Percentiles rank a stretch among this genome's conserved stretches.
Evolutionary conservation across 2,329 filamentous ascomycete species (phyloP).

Genomic region (Talaromyces sp.): DNA sequence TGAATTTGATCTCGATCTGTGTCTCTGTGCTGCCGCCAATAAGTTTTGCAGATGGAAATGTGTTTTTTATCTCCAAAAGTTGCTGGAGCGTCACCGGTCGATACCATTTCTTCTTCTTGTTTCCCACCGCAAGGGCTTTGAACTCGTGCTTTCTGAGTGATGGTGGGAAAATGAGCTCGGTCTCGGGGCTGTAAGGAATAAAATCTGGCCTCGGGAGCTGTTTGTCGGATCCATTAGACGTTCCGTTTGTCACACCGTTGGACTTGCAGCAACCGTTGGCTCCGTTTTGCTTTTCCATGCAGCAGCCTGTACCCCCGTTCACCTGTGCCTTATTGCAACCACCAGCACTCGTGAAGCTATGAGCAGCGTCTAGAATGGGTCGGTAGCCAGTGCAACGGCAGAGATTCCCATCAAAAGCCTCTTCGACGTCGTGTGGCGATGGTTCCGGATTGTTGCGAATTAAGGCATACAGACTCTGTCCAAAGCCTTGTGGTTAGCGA

Average conservation of each 20-base stretch:
- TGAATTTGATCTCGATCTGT: constrained; percentile 98
- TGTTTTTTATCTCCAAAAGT: constrained; percentile 83
- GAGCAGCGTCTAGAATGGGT: constrained; percentile 88
- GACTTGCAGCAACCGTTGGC: constrained; percentile 64
- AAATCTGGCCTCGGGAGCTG: constrained; percentile 81
- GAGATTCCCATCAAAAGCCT: constrained; percentile 94
- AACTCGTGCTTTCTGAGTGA: constrained; percentile 75
- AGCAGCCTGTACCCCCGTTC: constrained; percentile 62
- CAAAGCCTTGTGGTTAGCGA: constrained; percentile 5
- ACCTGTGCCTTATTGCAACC: constrained; percentile 50
- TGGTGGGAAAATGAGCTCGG: constrained; percentile 91
- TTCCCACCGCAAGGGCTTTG: constrained; percentile 79
- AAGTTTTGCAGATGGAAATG: constrained; percentile 79
- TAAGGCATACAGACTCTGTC: constrained; percentile 79
- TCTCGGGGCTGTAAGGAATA: constrained; percentile 89
- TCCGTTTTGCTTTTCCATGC: constrained; percentile 60
- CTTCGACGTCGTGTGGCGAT: constrained; percentile 77
- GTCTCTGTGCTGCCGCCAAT: constrained; percentile 96
- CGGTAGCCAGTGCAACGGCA: constrained; percentile 94
- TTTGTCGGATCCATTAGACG: constrained; percentile 19
- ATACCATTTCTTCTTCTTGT: constrained; percentile 92
- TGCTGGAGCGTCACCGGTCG: constrained; percentile 81
- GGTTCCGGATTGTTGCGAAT: constrained; percentile 77
- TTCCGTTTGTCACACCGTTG: constrained; percentile 27
- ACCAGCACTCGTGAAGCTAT: constrained; percentile 62